These are phyloP conservation scores for Phytophthora brassicae DNA, from an alignment of 352 stramenopile genomes.

Conservation along the genomic window DNA sequence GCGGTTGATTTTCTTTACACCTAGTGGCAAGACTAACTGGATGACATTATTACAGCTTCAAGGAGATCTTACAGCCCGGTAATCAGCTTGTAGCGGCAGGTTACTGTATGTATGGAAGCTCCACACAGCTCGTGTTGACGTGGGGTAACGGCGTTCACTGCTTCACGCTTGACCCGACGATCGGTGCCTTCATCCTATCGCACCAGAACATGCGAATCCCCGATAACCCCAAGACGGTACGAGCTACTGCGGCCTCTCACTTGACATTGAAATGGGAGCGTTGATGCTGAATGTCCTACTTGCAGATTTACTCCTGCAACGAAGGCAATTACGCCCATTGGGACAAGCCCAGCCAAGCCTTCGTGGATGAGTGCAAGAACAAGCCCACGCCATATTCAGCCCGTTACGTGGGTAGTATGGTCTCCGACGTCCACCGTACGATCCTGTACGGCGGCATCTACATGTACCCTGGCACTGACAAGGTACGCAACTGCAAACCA, in stretches of 20 bases:
- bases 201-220: conserved; percentile 94
- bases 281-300: background rate
- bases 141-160: conserved; percentile 93
- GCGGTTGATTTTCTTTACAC: background rate
- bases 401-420: conserved; percentile 98
- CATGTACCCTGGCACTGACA: conserved; percentile 95
- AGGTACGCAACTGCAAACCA: conserved; percentile 52
- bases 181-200: conserved; percentile 98
- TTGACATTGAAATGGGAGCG: background rate
- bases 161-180: conserved; percentile 97
- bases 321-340: conserved; percentile 96
- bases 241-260: background rate
- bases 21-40: background rate
- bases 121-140: conserved; percentile 96
- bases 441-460: conserved; percentile 98
- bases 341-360: conserved; percentile 90
- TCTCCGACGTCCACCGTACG: conserved; percentile 98
- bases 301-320: conserved; percentile 96
- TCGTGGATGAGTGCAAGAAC: conserved; percentile 86
- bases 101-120: conserved; percentile 98
- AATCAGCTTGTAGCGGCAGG: conserved; percentile 94
- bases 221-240: conserved; percentile 81
- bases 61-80: conserved; percentile 93
- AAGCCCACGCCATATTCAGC: conserved; percentile 82
- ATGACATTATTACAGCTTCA: conserved; percentile 48